Evolutionary conservation across 129 eudicot genomes (phyloP).

Genomic region (Lactuca sativa): DNA sequence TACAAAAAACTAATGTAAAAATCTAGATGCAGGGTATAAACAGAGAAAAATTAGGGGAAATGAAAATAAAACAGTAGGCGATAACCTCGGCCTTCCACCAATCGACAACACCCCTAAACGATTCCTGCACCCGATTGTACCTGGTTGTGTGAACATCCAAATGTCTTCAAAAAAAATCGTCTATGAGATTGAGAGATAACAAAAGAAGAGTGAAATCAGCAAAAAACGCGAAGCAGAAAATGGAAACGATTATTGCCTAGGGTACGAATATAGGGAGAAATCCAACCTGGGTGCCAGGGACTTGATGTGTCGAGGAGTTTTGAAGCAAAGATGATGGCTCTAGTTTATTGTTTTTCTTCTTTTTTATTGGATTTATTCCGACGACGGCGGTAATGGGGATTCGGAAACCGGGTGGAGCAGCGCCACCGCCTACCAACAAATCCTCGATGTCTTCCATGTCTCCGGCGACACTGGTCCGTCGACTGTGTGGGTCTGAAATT

Average conservation of each 20-base stretch:
- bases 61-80: not conserved
- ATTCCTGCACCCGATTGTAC: too few species aligned
- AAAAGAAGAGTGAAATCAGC: not conserved
- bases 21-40: conserved; percentile 7
- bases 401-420: conserved; percentile 87
- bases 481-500: not conserved
- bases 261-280: not conserved
- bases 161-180: conserved; percentile 85
- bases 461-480: conserved; percentile 1
- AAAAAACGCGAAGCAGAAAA: not conserved
- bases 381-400: conserved; percentile 61
- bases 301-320: conserved; percentile 34
- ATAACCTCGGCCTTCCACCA: too few species aligned
- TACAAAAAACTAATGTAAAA: not conserved
- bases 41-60: conserved; percentile 12
- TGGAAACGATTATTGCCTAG: not conserved
- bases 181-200: conserved; percentile 38
- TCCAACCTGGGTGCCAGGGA: conserved; percentile 93
- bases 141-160: conserved; percentile 99
- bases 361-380: conserved; percentile 50
- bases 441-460: conserved; percentile 97
- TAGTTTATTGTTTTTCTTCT: conserved; percentile 23
- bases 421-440: conserved; percentile 63
- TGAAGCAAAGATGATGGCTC: conserved; percentile 23
- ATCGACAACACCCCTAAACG: too few species aligned